A percentile compares a stretch with the other conserved stretches of the same genome.
phyloP scores from a whole-genome alignment of 139 green algal species.

The Chlorokybus atmophyticus region DNA sequence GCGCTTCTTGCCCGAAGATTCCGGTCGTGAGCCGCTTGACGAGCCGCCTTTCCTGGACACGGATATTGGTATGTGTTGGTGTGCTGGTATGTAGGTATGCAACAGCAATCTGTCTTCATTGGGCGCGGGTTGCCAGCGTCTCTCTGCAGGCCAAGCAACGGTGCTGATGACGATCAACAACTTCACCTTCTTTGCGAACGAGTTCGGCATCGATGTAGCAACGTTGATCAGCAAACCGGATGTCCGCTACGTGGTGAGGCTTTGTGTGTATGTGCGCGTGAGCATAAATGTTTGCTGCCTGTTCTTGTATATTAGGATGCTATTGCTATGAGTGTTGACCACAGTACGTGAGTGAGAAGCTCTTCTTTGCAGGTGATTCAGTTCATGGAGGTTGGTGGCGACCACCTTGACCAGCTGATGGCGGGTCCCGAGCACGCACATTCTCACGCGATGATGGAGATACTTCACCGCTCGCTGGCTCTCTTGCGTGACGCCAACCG shows the following conservation, averaged over 20 bases:
- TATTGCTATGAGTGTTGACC: too few species aligned
- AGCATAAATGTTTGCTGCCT: too few species aligned
- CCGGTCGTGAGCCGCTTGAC: background rate
- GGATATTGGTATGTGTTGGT: background rate
- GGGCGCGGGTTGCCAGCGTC: background rate
- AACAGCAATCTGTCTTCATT: too few species aligned
- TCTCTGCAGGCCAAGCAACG: background rate
- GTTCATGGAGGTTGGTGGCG: background rate
- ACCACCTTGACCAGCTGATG: constrained; percentile 1
- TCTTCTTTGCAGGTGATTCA: background rate
- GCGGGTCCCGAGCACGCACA: background rate
- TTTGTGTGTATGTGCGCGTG: too few species aligned
- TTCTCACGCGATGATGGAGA: background rate
- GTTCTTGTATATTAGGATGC: too few species aligned
- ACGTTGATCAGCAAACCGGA: too few species aligned
- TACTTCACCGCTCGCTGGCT: background rate
- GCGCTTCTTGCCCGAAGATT: background rate
- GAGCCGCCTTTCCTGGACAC: background rate
- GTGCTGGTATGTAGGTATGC: too few species aligned
- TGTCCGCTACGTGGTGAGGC: too few species aligned
- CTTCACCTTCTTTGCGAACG: background rate
- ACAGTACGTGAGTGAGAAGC: too few species aligned
- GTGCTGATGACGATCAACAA: background rate
- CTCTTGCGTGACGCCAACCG: background rate
- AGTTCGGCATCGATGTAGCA: background rate